phyloP scores from a whole-genome alignment of 371 early-diverging fungal species.

The Quaeritorhiza haematococci region DNA sequence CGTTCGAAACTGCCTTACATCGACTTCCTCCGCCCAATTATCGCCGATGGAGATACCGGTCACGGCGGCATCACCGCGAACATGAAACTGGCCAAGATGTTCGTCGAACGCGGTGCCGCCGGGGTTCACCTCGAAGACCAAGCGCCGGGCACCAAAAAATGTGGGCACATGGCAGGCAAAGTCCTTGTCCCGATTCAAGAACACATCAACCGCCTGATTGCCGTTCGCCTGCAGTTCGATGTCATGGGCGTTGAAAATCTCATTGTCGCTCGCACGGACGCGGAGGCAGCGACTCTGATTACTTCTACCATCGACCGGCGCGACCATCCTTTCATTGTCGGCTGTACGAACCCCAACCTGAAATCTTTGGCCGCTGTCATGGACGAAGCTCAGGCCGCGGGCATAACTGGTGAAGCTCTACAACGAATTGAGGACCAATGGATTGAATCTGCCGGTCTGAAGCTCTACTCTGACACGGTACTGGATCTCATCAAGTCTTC shows the following conservation, averaged over 20 bases:
- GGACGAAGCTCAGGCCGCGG: conserved; percentile 72
- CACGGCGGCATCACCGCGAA: conserved; percentile 90
- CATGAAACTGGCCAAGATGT: conserved; percentile 91
- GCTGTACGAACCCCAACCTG: conserved; percentile 76
- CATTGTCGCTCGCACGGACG: conserved; percentile 93
- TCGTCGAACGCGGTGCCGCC: conserved; percentile 89
- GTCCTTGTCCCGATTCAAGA: conserved; percentile 94
- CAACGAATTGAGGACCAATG: conserved; percentile 86
- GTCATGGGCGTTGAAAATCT: conserved; percentile 96
- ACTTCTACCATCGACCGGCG: conserved; percentile 93
- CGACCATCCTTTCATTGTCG: conserved; percentile 95
- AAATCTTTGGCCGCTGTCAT: conserved; percentile 71
- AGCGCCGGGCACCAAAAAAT: conserved; percentile 94
- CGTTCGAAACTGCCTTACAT: conserved; percentile 69
- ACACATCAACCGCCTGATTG: conserved; percentile 95
- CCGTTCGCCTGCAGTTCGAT: conserved; percentile 94
- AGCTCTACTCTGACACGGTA: conserved; percentile 79
- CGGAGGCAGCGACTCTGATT: conserved; percentile 95
- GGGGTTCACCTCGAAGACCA: conserved; percentile 91
- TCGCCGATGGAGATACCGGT: conserved; percentile 98
- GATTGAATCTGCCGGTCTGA: conserved; percentile 77
- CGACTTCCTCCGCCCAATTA: conserved; percentile 92
- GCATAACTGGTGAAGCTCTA: conserved; percentile 70
- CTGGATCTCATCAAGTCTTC: conserved; percentile 65
- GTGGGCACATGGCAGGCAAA: conserved; percentile 99